Conservation (phyloP, 1,139 yeast genomes). For the Hyphopichia pseudoburtonii region DNA sequence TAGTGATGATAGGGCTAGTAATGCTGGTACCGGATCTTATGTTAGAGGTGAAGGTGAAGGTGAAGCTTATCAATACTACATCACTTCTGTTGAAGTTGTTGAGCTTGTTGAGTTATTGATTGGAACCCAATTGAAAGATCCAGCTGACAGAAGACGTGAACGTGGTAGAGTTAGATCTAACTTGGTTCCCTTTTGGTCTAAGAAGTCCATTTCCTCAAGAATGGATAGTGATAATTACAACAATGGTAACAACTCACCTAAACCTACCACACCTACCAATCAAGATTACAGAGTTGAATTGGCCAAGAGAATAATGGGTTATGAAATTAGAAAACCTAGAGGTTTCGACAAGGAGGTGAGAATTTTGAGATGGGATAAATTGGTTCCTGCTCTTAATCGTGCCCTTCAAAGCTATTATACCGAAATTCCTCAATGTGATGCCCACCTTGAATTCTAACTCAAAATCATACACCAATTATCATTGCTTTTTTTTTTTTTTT, state of each 20-base stretch:
- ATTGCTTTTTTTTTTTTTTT: background rate
- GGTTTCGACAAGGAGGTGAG: conserved; percentile 70
- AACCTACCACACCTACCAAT: conserved; percentile 20
- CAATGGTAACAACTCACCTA: conserved; percentile 19
- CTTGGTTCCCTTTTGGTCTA: conserved; percentile 68
- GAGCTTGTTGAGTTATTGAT: conserved; percentile 61
- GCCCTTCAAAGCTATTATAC: conserved; percentile 66
- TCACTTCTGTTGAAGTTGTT: conserved; percentile 66
- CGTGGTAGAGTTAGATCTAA: conserved; percentile 65
- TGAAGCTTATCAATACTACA: conserved; percentile 44
- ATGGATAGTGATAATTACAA: conserved; percentile 14
- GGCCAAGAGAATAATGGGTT: conserved; percentile 66
- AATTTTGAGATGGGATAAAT: conserved; percentile 59
- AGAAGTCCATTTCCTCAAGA: conserved; percentile 56
- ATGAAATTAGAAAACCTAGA: conserved; percentile 60
- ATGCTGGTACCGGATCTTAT: conserved; percentile 7
- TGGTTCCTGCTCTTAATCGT: conserved; percentile 58
- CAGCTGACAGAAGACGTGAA: conserved; percentile 55
- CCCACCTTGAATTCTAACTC: conserved; percentile 8
- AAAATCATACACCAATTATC: background rate
- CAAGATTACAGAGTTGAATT: conserved; percentile 53
- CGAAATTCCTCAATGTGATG: conserved; percentile 39
- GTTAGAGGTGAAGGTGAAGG: conserved; percentile 15
- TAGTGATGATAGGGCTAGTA: conserved; percentile 15
- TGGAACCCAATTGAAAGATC: conserved; percentile 46